phyloP scores from a whole-genome alignment of 75 land plant species.

The Selaginella tamariscina region DNA sequence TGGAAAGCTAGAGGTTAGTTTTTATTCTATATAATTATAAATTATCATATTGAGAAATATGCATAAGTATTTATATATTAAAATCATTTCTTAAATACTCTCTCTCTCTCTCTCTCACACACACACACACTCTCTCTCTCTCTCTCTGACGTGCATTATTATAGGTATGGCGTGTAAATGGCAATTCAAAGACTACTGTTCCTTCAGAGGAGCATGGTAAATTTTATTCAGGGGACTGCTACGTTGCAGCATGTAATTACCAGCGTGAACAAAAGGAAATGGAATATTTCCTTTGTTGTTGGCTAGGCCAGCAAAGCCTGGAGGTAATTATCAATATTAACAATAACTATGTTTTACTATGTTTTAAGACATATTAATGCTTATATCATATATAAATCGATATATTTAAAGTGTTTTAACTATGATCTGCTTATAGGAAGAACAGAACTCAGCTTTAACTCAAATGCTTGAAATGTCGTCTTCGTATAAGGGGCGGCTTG shows the following conservation, averaged over 20 bases:
- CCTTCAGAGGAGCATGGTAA: slow-evolving; percentile 59
- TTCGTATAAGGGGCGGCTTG: slow-evolving; percentile 49
- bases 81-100: too few species aligned
- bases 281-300: slow-evolving; percentile 73
- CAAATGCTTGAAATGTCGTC: slow-evolving; percentile 49
- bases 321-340: slow-evolving; percentile 32
- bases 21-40: slow-evolving; percentile 24
- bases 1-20: slow-evolving; percentile 64
- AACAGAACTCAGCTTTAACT: slow-evolving; percentile 40
- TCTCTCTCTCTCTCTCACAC: too few species aligned
- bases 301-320: slow-evolving; percentile 75
- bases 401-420: background rate
- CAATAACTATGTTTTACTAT: slow-evolving; percentile 19
- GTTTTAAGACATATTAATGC: too few species aligned
- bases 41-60: slow-evolving; percentile 14
- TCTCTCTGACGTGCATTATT: too few species aligned
- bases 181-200: slow-evolving; percentile 45
- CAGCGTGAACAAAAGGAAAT: slow-evolving; percentile 52
- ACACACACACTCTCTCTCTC: too few species aligned
- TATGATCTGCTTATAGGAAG: slow-evolving; percentile 39
- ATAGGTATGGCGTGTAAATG: slow-evolving; percentile 91
- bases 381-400: too few species aligned
- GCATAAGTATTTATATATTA: background rate
- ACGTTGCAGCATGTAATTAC: slow-evolving; percentile 22
- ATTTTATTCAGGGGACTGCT: slow-evolving; percentile 73